Evolutionary conservation across 169 alveolate species (phyloP).

Genomic region (Cystoisospora suis): DNA sequence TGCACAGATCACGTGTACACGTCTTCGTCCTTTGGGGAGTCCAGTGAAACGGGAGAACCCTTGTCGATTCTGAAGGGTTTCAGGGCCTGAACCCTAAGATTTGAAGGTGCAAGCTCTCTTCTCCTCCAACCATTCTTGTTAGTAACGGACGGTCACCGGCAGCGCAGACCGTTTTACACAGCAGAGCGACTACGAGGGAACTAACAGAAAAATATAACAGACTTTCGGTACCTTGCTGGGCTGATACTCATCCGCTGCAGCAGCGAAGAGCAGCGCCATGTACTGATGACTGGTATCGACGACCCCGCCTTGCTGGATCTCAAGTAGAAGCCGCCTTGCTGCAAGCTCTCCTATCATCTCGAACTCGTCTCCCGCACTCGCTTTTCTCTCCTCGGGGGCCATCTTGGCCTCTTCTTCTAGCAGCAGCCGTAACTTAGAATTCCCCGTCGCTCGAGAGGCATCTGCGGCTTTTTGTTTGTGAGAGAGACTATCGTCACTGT

Average conservation of each 20-base stretch:
- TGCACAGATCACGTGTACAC: no score
- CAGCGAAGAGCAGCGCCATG: conserved; percentile 70
- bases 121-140: no score
- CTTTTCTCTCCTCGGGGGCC: background rate
- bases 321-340: conserved; percentile 69
- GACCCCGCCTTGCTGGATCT: conserved; percentile 67
- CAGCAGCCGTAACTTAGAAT: conserved; percentile 28
- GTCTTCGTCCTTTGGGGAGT: no score
- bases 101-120: no score
- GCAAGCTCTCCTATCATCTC: conserved; percentile 68
- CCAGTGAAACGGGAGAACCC: no score
- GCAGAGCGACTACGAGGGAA: no score
- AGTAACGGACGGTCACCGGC: no score
- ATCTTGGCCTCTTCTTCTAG: background rate
- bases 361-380: background rate
- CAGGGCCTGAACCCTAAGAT: no score
- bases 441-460: conserved; percentile 46
- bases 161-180: no score
- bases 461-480: conserved; percentile 16
- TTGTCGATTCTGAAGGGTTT: no score
- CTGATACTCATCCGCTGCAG: conserved; percentile 70
- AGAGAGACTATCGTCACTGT: background rate
- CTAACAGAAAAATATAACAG: no score
- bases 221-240: conserved; percentile 56
- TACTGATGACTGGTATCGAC: conserved; percentile 72